phyloP scores from a whole-genome alignment of 306 rosid genomes.

The Psophocarpus tetragonolobus region DNA sequence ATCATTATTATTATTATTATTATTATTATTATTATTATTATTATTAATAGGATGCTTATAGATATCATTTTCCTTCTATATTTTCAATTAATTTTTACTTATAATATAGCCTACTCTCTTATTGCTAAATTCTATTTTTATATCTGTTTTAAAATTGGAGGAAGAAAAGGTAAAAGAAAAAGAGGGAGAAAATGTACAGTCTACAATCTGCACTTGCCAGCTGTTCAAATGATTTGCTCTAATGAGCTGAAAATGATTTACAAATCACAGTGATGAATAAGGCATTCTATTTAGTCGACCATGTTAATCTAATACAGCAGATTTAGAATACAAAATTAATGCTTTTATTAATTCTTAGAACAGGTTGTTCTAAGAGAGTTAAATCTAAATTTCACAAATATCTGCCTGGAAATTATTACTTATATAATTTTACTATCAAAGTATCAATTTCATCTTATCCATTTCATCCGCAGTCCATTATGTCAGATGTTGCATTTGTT shows the following conservation, averaged over 20 bases:
- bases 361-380: neutral
- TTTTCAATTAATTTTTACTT: slow-evolving; percentile 19
- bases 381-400: neutral
- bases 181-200: neutral
- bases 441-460: too few species aligned
- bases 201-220: neutral
- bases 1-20: too few species aligned
- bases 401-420: slow-evolving; percentile 18
- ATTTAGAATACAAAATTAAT: neutral
- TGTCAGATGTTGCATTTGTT: slow-evolving; percentile 10
- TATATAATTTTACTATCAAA: slow-evolving; percentile 14
- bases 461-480: slow-evolving; percentile 19
- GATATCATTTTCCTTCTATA: slow-evolving; percentile 21
- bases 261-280: neutral
- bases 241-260: slow-evolving; percentile 23
- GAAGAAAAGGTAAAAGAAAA: neutral
- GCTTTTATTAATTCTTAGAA: neutral
- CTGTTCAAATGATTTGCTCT: neutral
- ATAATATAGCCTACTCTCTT: neutral
- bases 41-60: slow-evolving; percentile 4
- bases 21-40: too few species aligned
- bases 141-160: slow-evolving; percentile 19
- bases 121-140: slow-evolving; percentile 7
- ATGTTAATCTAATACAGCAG: neutral
- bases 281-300: neutral